A percentile compares a stretch with the other conserved stretches of the same genome.
Evolutionary conservation across 2,329 filamentous ascomycete species (phyloP).

Genomic region (Talaromyces albobiverticillius): DNA sequence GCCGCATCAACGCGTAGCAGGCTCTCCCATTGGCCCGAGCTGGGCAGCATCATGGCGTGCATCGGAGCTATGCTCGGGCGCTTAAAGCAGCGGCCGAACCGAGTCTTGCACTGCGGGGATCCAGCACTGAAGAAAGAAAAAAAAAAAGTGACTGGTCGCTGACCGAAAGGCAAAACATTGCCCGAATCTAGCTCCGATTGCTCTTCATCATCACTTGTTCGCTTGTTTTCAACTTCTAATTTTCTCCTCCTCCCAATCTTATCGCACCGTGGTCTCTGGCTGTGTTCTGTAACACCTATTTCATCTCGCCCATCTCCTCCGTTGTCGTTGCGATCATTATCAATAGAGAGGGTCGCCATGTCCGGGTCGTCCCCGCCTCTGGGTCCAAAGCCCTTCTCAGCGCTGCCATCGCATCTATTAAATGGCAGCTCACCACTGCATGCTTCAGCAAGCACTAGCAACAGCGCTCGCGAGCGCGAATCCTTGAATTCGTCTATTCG

Average conservation of each 20-base stretch:
- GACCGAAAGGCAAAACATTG: constrained; percentile 9
- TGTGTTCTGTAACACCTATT: no score
- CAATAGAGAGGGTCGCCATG: no score
- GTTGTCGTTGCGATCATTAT: constrained; percentile 1
- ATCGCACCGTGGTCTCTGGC: background rate
- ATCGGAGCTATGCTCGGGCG: background rate
- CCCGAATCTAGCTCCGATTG: constrained; percentile 9
- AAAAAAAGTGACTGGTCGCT: constrained; percentile 6
- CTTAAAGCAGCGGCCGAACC: constrained; percentile 6
- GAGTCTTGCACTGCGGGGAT: constrained; percentile 9
- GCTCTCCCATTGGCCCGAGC: background rate
- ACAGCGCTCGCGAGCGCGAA: constrained; percentile 53
- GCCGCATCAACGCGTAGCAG: background rate
- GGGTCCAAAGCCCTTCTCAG: constrained; percentile 49
- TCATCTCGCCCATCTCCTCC: no score
- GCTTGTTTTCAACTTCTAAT: background rate
- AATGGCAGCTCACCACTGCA: constrained; percentile 56
- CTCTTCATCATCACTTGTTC: background rate
- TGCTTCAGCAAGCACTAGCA: constrained; percentile 23
- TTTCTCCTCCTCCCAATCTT: background rate
- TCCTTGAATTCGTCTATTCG: constrained; percentile 58
- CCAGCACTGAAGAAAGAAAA: background rate
- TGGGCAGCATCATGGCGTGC: no score
- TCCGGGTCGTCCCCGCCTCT: constrained; percentile 35
- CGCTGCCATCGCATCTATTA: constrained; percentile 55